Base-by-base conservation (phyloP, 208 protist genomes). In the Leishmania aethiopica region DNA sequence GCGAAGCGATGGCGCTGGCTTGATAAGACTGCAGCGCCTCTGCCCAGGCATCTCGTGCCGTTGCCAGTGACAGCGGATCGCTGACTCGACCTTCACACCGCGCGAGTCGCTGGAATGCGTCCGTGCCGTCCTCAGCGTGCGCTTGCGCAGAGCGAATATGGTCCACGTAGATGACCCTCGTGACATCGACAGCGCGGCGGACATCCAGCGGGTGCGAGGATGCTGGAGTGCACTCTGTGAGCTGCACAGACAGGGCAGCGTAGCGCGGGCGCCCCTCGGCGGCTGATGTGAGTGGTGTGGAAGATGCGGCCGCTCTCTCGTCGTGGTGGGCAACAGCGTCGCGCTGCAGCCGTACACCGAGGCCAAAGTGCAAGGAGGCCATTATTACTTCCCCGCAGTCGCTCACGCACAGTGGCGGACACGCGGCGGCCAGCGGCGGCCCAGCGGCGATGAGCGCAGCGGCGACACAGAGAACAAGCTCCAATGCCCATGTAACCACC, bases 111-210 rank as follows among this genome's bases (percentile, higher is more conserved):
- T 62, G 73, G n/a, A 86, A 83, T 17, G 81, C 77, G 1, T 86
- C 84, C 37, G 83, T 85, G 71, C 88, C 88, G 35, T 88, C 83
- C 42, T 86, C 84, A 3, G 70, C 80, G 42, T 84, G 76, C 60
- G 81, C 77, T 49, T 91, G 81, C 0, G 88, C 86, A 8, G 83
- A 75, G 22, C 67, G 70, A n/a, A 91, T 37, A 40, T 83, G 40
- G 10, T 32, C 0, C 11, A 28, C 45, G 60, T 85, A 81, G 5
- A 91, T 60, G 0, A 40, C 25, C 17, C 47, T 32, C 32, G 76
- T 55, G 25, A 90, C 45, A 11, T 82, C 66, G 8, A 80, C 67
- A 28, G 86, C 86, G 11, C 62, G 51, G 70, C 73, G 75, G 15
- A 67, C 72, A 73, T 89, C 83, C 2, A 86, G 82, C 17, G 82